These are phyloP conservation scores for Backusella tarrabulga DNA, from an alignment of 192 early-diverging fungal species.

Conservation along the genomic window DNA sequence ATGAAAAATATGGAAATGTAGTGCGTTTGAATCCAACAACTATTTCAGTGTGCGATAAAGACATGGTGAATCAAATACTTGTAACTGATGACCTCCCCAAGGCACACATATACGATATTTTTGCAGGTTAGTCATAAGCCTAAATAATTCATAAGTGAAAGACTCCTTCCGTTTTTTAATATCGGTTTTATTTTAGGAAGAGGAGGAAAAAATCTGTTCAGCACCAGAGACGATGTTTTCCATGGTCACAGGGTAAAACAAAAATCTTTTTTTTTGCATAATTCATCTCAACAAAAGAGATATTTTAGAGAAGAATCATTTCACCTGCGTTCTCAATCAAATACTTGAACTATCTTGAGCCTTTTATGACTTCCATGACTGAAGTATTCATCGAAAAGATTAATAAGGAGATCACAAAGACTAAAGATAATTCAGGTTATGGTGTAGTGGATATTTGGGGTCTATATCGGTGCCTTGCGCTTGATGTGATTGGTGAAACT, in stretches of 20 bases:
- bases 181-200: neutral
- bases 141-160: neutral
- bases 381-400: neutral
- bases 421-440: conserved; percentile 27
- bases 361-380: conserved; percentile 30
- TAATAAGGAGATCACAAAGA: conserved; percentile 16
- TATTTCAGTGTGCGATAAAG: conserved; percentile 43
- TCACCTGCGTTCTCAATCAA: conserved; percentile 51
- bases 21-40: conserved; percentile 34
- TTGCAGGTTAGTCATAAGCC: conserved; percentile 2
- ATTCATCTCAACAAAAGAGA: neutral
- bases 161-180: neutral
- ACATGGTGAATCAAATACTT: conserved; percentile 39
- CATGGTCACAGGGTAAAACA: conserved; percentile 34
- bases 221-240: conserved; percentile 33
- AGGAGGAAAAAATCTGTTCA: conserved; percentile 24
- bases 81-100: conserved; percentile 23
- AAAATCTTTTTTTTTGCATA: neutral
- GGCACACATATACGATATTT: neutral
- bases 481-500: conserved; percentile 53
- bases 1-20: conserved; percentile 42
- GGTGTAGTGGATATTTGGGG: conserved; percentile 40
- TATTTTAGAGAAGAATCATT: conserved; percentile 43
- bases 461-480: conserved; percentile 28
- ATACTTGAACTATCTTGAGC: conserved; percentile 46